These are phyloP conservation scores for Antrodiella citrinella DNA, from an alignment of 768 basidiomycete genomes.

Conservation along the genomic window DNA sequence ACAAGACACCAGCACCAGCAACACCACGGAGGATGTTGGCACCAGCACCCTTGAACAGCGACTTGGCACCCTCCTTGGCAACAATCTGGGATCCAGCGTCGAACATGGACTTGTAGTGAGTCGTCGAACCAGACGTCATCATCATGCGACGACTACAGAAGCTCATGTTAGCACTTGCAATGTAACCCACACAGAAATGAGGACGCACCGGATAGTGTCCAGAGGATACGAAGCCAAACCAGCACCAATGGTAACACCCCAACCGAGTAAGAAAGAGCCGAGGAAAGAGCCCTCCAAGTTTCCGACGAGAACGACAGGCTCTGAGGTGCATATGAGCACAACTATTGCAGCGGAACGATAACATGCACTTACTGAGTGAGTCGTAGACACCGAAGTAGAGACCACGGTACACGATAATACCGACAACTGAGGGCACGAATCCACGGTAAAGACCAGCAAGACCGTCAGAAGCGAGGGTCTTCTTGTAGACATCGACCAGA, in stretches of 20 bases:
- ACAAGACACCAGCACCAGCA: slow-evolving; percentile 99
- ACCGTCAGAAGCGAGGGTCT: slow-evolving; percentile 97
- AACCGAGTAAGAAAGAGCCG: slow-evolving; percentile 94
- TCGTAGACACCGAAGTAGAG: slow-evolving; percentile 98
- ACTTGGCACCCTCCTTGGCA: slow-evolving; percentile 91
- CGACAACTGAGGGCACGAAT: slow-evolving; percentile 97
- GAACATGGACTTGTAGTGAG: slow-evolving; percentile 99
- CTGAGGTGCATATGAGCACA: slow-evolving; percentile 33
- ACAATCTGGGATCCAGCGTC: slow-evolving; percentile 93
- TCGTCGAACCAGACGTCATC: slow-evolving; percentile 96
- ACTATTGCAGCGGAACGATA: background rate
- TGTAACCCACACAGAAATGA: background rate
- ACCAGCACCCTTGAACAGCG: slow-evolving; percentile 99
- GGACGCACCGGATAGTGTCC: slow-evolving; percentile 75
- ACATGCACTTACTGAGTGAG: slow-evolving; percentile 64
- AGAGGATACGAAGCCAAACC: slow-evolving; percentile 97
- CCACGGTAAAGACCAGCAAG: slow-evolving; percentile 99
- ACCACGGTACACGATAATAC: slow-evolving; percentile 99
- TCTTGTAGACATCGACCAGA: slow-evolving; percentile 92
- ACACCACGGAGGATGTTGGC: slow-evolving; percentile 92
- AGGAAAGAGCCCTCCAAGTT: slow-evolving; percentile 93
- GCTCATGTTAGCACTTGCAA: slow-evolving; percentile 17
- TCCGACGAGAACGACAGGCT: slow-evolving; percentile 97
- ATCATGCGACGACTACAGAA: slow-evolving; percentile 96
- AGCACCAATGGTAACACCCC: slow-evolving; percentile 99